Conservation (phyloP, 1,139 yeast genomes). For the Blastobotrys persicus region DNA sequence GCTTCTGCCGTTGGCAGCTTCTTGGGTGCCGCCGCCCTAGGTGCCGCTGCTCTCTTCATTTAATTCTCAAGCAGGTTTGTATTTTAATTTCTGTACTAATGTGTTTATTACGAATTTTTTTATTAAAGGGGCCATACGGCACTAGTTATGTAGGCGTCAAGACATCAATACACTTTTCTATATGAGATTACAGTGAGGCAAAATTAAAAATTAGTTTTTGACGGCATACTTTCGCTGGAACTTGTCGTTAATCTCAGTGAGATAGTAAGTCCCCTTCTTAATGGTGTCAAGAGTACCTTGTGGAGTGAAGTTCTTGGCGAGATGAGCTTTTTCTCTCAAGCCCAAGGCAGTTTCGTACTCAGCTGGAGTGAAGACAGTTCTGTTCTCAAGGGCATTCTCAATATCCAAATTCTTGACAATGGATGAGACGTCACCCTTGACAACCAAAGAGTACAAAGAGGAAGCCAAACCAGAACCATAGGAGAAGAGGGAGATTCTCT, state of each 20-base stretch:
- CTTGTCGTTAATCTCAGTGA: slow-evolving; percentile 80
- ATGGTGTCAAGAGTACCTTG: slow-evolving; percentile 72
- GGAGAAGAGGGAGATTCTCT: slow-evolving; percentile 90
- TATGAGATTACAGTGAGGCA: slow-evolving; percentile 3
- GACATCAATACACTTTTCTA: no score
- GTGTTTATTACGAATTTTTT: no score
- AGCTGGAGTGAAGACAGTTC: slow-evolving; percentile 68
- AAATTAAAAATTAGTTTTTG: slow-evolving; percentile 42
- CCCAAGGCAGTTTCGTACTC: slow-evolving; percentile 79
- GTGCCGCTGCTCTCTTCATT: neutral
- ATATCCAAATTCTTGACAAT: slow-evolving; percentile 68
- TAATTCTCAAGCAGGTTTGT: no score
- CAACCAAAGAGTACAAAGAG: slow-evolving; percentile 74
- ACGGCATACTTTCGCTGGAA: slow-evolving; percentile 77
- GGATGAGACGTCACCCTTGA: slow-evolving; percentile 74
- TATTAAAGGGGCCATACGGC: no score
- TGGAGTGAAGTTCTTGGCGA: slow-evolving; percentile 77
- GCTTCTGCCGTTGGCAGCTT: slow-evolving; percentile 2
- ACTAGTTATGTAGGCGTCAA: no score
- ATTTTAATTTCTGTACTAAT: no score
- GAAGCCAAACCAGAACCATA: slow-evolving; percentile 99
- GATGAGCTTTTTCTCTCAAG: slow-evolving; percentile 85
- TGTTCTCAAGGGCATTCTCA: slow-evolving; percentile 64
- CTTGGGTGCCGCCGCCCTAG: slow-evolving; percentile 1
- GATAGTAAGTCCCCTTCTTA: slow-evolving; percentile 76